Evolutionary conservation across 495 filamentous ascomycete genomes (phyloP), one percentile per base, ranked within the genome.

Genomic region (Hypoxylon fragiforme): DNA sequence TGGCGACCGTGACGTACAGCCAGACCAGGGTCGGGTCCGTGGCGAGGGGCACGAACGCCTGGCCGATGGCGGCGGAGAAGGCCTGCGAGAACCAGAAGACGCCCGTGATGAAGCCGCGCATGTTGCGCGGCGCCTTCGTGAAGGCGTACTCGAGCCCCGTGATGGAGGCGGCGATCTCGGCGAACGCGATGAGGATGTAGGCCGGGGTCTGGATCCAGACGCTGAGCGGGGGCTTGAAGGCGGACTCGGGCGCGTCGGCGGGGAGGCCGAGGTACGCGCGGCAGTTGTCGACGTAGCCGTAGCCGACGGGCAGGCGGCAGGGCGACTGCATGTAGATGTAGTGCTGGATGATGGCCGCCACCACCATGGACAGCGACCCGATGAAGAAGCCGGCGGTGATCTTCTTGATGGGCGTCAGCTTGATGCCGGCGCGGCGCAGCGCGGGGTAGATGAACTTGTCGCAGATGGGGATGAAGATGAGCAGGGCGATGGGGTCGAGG

Each of bases 401-500:
- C 15, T 82, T 82, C 70, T 86, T 89, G 59, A 92, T 73, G 1
- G 89, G 88, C 0, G 84, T 86, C 57, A 91, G 85, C 15, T 82
- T 76, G 70, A 90, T 73, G 3, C 82, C 79, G 13, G 72, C 55
- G 35, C 77, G 82, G 44, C 86, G 82, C 11, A 92, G 71, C 5
- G 63, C 62, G 0, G 89, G 89, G 65, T 91, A 94, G 43, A 92
- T 21, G 44, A 89, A 24, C 8, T 77, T 69, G 61, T 94, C 89
- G 55, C 80, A 76, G 47, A 92, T 78, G 7, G 89, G 89, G 46
- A 92, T 90, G 54, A 91, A 79, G 67, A 94, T 87, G 65, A 92
- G 80, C 30, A 92, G 71, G 1, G 86, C 76, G 50, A 92, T 73
- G 9, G 89, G 88, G 65, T 92, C 84, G 21, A 94, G 78, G 65